Percentiles rank a stretch among this genome's conserved stretches.
These are phyloP conservation scores for Hypoxylon cercidicola DNA, from an alignment of 495 filamentous ascomycete species.

Conservation along the genomic window DNA sequence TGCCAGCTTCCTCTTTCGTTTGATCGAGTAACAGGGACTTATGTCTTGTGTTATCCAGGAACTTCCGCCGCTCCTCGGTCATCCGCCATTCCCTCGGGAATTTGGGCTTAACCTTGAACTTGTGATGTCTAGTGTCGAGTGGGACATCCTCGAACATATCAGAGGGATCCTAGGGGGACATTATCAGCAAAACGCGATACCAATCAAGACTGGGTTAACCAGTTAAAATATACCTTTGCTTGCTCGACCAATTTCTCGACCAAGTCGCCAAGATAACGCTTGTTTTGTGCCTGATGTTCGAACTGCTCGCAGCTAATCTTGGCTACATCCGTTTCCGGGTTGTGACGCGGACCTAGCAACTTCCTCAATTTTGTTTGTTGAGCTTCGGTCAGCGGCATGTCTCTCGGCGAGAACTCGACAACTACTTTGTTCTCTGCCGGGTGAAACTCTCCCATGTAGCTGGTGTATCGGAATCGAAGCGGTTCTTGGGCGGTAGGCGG, in stretches of 20 bases:
- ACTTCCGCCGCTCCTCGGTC: conserved; percentile 71
- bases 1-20: conserved; percentile 56
- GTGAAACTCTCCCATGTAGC: conserved; percentile 93
- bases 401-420: conserved; percentile 80
- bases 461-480: conserved; percentile 96
- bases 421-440: conserved; percentile 94
- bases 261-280: conserved; percentile 85
- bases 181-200: conserved; percentile 13
- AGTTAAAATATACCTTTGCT: conserved; percentile 67
- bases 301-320: conserved; percentile 94
- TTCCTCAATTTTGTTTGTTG: conserved; percentile 88
- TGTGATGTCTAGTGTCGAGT: conserved; percentile 88
- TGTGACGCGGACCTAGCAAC: conserved; percentile 87
- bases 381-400: conserved; percentile 69
- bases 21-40: conserved; percentile 60
- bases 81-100: conserved; percentile 88
- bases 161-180: conserved; percentile 62
- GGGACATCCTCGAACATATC: conserved; percentile 92
- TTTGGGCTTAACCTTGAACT: conserved; percentile 69
- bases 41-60: conserved; percentile 68
- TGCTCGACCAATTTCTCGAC: conserved; percentile 77
- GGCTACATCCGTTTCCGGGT: conserved; percentile 83
- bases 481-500: conserved; percentile 72
- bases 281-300: conserved; percentile 90
- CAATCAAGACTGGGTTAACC: not conserved